Conservation (phyloP, 495 filamentous ascomycete species). For the Tuber aestivum region DNA sequence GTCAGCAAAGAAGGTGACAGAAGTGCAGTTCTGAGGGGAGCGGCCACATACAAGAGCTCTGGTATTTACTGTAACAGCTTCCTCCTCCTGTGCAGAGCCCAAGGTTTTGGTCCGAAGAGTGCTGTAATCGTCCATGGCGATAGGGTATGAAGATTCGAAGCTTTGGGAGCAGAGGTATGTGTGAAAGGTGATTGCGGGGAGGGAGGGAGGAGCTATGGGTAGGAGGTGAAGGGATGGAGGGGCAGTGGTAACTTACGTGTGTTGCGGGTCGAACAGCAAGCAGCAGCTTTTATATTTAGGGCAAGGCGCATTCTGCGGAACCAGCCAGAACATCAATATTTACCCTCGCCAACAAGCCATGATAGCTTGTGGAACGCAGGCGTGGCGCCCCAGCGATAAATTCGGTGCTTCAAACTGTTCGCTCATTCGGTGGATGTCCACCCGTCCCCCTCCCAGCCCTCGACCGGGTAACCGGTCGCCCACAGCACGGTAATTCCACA, state of each 20-base stretch:
- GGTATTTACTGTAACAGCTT: conserved; percentile 98
- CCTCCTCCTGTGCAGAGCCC: conserved; percentile 77
- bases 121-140: conserved; percentile 36
- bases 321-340: not conserved
- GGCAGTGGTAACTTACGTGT: not conserved
- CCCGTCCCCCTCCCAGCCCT: not conserved
- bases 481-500: not conserved
- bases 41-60: conserved; percentile 57
- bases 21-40: not conserved
- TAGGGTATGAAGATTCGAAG: not conserved
- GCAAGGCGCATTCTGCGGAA: not conserved
- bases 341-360: not conserved
- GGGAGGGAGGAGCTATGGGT: not conserved
- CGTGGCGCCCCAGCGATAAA: not conserved
- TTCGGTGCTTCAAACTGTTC: not conserved
- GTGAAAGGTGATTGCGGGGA: not conserved
- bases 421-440: not conserved
- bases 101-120: conserved; percentile 74
- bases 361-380: not conserved
- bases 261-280: not conserved
- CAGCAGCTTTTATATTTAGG: conserved; percentile 1
- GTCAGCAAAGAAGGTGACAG: conserved; percentile 10
- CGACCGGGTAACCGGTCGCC: not conserved
- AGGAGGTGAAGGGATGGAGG: not conserved
- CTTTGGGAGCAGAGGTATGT: not conserved